Evolutionary conservation across 2,329 filamentous ascomycete species (phyloP).

Genomic region (Aspergillus brunneoviolaceus): DNA sequence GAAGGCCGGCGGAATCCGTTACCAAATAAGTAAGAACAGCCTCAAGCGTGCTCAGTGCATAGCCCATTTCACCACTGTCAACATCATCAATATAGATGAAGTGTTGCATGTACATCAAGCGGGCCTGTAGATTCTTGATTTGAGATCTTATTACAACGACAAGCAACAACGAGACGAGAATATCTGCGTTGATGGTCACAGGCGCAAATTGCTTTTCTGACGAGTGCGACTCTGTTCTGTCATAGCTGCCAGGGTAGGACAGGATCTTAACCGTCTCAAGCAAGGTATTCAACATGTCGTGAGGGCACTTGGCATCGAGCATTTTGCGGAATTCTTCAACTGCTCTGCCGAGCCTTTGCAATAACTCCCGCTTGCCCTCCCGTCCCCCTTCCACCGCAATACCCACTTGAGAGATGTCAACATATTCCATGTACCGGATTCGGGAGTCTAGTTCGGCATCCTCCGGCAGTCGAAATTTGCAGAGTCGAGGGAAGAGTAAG

Average conservation of each 20-base stretch:
- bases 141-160: conserved; percentile 91
- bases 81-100: conserved; percentile 99
- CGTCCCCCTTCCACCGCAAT: conserved; percentile 78
- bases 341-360: conserved; percentile 71
- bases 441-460: conserved; percentile 86
- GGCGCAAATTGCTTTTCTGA: conserved; percentile 56
- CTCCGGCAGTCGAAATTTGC: conserved; percentile 72
- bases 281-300: conserved; percentile 83
- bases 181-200: conserved; percentile 79
- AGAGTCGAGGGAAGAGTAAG: conserved; percentile 79
- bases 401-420: conserved; percentile 93
- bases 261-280: conserved; percentile 80
- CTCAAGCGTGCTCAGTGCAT: conserved; percentile 93
- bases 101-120: conserved; percentile 90
- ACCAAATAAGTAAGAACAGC: conserved; percentile 87
- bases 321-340: conserved; percentile 90
- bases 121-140: conserved; percentile 80
- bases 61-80: conserved; percentile 92
- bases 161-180: conserved; percentile 84
- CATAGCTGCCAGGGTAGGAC: conserved; percentile 60
- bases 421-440: conserved; percentile 86
- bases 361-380: conserved; percentile 76
- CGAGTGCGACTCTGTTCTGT: conserved; percentile 38
- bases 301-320: conserved; percentile 71
- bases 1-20: conserved; percentile 75